Base-by-base conservation (phyloP, 768 basidiomycete genomes). In the Rhizopogon vinicolor region DNA sequence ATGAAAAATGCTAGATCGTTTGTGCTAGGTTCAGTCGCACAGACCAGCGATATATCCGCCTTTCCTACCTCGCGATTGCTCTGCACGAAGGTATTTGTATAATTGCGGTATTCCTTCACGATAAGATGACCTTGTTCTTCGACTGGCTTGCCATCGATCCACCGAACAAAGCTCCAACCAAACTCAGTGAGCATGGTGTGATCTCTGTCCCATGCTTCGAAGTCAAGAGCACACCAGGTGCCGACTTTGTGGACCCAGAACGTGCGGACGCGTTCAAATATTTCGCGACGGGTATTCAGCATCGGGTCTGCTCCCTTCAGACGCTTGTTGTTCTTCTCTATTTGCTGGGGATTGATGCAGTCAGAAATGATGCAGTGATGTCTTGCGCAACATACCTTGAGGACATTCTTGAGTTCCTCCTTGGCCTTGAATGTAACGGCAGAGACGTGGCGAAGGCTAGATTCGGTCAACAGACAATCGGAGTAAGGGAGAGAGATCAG, bases 181-280 rank as follows among this genome's bases (percentile, higher is more conserved):
- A 91, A 87, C 66, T 95, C 93, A 25, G 89, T 91, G 58, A 93
- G 74, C 19, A 85, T 58, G 1, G 72, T 79, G 62, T 91, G 87
- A 42, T 91, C 88, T 41, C 69, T 68, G 64, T 94, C 92, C 90
- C 90, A 93, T 16, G 79, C 82, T 69, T 93, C 92, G 58, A 93
- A 86, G 66, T 93, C 92, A 50, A 93, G 69, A 14, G 90, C 82
- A 63, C 81, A 81, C 87, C 89, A 93, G 4, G 81, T 79, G 41
- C 89, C 91, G 25, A 67, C 75, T 65, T 84, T 82, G 56, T 78
- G 77, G 0, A 72, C 69, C 84, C 86, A 92, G 51, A 83, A 74
- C 3, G 76, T 66, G 16, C 90, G 84, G 25, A 84, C 78, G 5
- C 79, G 80, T 64, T 92, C 89, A 65, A 93, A 93, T 13, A 75